Percentiles rank a stretch among this genome's conserved stretches.
Evolutionary conservation across 2,329 filamentous ascomycete genomes (phyloP).

Genomic region (Xylariaceae sp.): DNA sequence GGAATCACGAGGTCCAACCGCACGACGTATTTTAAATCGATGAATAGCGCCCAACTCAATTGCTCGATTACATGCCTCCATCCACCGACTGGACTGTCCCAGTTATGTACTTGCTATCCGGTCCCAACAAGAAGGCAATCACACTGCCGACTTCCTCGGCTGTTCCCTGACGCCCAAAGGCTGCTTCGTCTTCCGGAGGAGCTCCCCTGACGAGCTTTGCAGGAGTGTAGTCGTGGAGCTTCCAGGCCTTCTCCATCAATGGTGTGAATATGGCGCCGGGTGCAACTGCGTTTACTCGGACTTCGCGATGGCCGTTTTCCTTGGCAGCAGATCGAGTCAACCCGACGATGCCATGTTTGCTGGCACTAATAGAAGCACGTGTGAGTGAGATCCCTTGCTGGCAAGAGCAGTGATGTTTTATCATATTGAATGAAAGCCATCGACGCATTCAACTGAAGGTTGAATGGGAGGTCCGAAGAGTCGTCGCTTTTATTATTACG

Average conservation of each 20-base stretch:
- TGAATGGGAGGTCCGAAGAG: too few relatives aligned
- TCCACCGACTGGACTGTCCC: constrained; percentile 43
- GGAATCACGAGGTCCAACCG: constrained; percentile 70
- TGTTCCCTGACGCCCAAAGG: constrained; percentile 40
- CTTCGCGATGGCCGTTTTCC: constrained; percentile 37
- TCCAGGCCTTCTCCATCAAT: constrained; percentile 41
- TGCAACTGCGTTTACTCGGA: constrained; percentile 43
- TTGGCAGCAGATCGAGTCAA: constrained; percentile 33
- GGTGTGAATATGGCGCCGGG: constrained; percentile 47
- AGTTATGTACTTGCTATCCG: constrained; percentile 42
- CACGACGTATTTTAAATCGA: constrained; percentile 75
- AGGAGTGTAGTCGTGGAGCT: constrained; percentile 30
- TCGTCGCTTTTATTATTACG: too few relatives aligned
- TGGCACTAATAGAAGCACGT: constrained; percentile 11
- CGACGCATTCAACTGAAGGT: too few relatives aligned
- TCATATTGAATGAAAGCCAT: not conserved
- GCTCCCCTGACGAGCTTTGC: constrained; percentile 29
- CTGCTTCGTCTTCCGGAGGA: constrained; percentile 34
- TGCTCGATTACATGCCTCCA: constrained; percentile 33
- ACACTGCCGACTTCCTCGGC: constrained; percentile 42
- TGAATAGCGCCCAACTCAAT: too few relatives aligned
- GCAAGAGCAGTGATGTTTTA: not conserved
- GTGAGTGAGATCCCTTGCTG: constrained; percentile 10
- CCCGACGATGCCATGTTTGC: constrained; percentile 30
- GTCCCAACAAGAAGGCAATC: constrained; percentile 43